A percentile compares a stretch with the other conserved stretches of the same genome.
phyloP scores from a whole-genome alignment of 2,329 filamentous ascomycete genomes.

The Exophiala spinifera region DNA sequence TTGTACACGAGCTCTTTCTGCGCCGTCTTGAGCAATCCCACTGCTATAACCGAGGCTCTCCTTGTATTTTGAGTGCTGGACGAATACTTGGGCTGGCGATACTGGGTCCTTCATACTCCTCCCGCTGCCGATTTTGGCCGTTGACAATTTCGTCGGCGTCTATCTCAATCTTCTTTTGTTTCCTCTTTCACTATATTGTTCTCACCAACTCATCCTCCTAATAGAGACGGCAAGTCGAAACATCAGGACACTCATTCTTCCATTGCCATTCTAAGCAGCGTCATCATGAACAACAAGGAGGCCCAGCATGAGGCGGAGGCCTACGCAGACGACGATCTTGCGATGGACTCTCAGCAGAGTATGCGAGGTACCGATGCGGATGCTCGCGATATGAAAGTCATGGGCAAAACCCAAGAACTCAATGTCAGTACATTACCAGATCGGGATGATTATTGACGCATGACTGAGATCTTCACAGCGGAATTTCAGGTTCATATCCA shows the following conservation, averaged over 20 bases:
- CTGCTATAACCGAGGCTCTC: too few species aligned
- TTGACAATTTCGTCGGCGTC: too few species aligned
- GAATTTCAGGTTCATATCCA: conserved; percentile 46
- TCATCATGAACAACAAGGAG: background rate
- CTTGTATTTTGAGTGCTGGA: too few species aligned
- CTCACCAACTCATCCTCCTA: background rate
- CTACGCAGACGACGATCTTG: background rate
- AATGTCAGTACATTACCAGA: conserved; percentile 31
- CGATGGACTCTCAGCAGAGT: background rate
- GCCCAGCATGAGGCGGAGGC: background rate
- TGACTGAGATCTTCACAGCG: conserved; percentile 38
- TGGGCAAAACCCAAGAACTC: conserved; percentile 22
- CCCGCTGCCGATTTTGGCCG: too few species aligned
- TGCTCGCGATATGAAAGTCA: conserved; percentile 18
- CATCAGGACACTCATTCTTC: background rate
- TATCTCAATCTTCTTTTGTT: too few species aligned
- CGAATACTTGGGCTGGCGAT: too few species aligned
- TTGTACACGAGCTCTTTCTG: too few species aligned
- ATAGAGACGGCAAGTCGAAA: background rate
- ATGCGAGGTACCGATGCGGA: conserved; percentile 14
- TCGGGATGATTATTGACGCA: conserved; percentile 37
- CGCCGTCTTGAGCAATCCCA: too few species aligned
- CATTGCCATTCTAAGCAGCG: background rate
- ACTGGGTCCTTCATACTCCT: too few species aligned
- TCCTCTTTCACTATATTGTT: too few species aligned